Conservation (phyloP, 768 basidiomycete genomes). For the Saitozyma podzolica region DNA sequence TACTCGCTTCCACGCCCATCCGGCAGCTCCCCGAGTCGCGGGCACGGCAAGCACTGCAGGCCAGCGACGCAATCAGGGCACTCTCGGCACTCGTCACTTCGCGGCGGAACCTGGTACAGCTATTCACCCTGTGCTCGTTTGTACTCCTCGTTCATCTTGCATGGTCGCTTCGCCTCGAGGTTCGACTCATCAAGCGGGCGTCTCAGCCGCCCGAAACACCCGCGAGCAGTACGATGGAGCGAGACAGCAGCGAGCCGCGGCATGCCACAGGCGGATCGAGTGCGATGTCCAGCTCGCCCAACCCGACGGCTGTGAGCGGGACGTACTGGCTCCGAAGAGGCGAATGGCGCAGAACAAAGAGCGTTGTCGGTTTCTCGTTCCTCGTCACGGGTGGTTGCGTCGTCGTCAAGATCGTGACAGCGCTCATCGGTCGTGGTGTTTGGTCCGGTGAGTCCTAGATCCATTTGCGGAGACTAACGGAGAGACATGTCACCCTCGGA, state of each 20-base stretch:
- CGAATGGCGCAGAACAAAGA: constrained; percentile 44
- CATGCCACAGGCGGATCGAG: not conserved
- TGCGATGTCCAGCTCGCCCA: not conserved
- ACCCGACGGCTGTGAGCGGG: not conserved
- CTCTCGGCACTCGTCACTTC: constrained; percentile 58
- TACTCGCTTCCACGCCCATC: constrained; percentile 56
- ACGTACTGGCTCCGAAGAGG: constrained; percentile 43
- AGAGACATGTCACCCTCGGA: constrained; percentile 79
- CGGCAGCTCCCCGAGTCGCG: constrained; percentile 43
- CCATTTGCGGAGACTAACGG: not conserved
- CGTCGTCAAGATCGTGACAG: constrained; percentile 43
- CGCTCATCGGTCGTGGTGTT: constrained; percentile 39
- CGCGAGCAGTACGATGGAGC: constrained; percentile 31
- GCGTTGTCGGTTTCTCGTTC: constrained; percentile 48
- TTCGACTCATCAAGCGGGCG: not conserved
- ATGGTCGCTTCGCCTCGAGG: constrained; percentile 74
- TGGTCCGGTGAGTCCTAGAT: constrained; percentile 45
- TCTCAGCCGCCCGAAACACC: not conserved
- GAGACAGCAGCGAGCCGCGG: constrained; percentile 27
- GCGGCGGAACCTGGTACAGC: constrained; percentile 72
- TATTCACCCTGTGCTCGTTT: constrained; percentile 75
- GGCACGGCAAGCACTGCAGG: not conserved
- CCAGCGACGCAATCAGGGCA: constrained; percentile 31
- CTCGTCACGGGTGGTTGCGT: constrained; percentile 45
- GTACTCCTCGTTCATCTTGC: constrained; percentile 76